These are phyloP conservation scores for Starmerella apis DNA, from an alignment of 805 yeast genomes.

Conservation along the genomic window DNA sequence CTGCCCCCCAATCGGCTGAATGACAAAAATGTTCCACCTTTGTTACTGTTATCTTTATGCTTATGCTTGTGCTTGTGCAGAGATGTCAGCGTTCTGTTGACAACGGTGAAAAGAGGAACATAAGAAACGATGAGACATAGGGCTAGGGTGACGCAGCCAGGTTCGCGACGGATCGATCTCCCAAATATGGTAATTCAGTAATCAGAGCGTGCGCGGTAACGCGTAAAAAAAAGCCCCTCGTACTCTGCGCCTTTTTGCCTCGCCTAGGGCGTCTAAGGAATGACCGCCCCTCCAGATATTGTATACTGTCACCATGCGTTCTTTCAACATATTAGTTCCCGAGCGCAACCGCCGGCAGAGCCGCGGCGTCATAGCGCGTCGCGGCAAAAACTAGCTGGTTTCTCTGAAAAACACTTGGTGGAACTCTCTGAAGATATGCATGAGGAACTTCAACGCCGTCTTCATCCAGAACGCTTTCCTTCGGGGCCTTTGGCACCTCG, in stretches of 20 bases:
- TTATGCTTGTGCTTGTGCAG: neutral
- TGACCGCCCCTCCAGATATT: constrained; percentile 13
- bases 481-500: constrained; percentile 50
- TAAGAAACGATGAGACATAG: neutral
- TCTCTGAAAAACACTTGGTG: constrained; percentile 54
- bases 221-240: constrained; percentile 6
- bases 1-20: too few species aligned
- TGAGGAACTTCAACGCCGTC: constrained; percentile 80
- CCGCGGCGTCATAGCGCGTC: constrained; percentile 15
- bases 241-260: neutral
- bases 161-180: constrained; percentile 4
- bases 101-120: neutral
- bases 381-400: constrained; percentile 46
- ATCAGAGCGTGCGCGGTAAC: constrained; percentile 2
- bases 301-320: constrained; percentile 19
- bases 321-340: constrained; percentile 10
- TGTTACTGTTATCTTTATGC: too few species aligned
- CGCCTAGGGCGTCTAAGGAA: neutral
- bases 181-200: constrained; percentile 4
- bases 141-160: neutral
- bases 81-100: neutral
- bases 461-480: constrained; percentile 38
- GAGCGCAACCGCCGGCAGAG: constrained; percentile 1
- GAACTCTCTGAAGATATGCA: constrained; percentile 91
- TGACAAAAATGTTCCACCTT: too few species aligned